Evolutionary conservation across 2,329 filamentous ascomycete genomes (phyloP).

Genomic region (Colletotrichum sidae): DNA sequence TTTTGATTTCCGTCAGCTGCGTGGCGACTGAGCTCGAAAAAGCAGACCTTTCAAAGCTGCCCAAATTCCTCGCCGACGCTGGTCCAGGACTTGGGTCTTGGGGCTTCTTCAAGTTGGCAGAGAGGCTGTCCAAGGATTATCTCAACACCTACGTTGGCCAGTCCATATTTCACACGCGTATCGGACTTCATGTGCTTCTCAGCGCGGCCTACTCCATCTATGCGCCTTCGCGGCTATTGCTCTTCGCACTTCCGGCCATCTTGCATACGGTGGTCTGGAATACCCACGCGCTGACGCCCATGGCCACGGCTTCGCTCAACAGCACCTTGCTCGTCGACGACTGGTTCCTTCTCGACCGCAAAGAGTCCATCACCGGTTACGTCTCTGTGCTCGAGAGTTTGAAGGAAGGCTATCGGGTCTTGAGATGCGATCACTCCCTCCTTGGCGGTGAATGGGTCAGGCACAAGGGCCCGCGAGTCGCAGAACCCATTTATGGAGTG

Average conservation of each 20-base stretch:
- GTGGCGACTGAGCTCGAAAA: conserved; percentile 74
- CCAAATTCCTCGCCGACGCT: conserved; percentile 70
- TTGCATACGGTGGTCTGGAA: conserved; percentile 79
- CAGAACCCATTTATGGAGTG: conserved; percentile 94
- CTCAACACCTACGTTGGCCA: conserved; percentile 68
- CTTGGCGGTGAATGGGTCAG: conserved; percentile 91
- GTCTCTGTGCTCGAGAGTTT: conserved; percentile 87
- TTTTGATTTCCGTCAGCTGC: conserved; percentile 72
- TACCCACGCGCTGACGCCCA: conserved; percentile 74
- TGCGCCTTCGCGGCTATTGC: conserved; percentile 75
- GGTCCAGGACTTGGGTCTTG: conserved; percentile 75
- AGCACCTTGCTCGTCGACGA: conserved; percentile 71
- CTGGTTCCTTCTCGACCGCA: conserved; percentile 82
- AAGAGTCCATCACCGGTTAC: conserved; percentile 91
- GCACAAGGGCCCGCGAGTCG: conserved; percentile 63
- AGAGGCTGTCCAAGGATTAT: conserved; percentile 53
- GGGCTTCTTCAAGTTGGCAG: conserved; percentile 68
- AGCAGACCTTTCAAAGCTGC: conserved; percentile 66
- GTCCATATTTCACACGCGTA: conserved; percentile 73
- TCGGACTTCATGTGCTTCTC: conserved; percentile 78
- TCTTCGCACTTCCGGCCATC: conserved; percentile 77
- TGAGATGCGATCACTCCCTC: conserved; percentile 94
- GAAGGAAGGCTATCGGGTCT: conserved; percentile 77
- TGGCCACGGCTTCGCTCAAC: conserved; percentile 73
- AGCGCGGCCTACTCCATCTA: conserved; percentile 73